Conservation (phyloP, 176 grass and related monocot species). For the Cenchrus fungigraminus region DNA sequence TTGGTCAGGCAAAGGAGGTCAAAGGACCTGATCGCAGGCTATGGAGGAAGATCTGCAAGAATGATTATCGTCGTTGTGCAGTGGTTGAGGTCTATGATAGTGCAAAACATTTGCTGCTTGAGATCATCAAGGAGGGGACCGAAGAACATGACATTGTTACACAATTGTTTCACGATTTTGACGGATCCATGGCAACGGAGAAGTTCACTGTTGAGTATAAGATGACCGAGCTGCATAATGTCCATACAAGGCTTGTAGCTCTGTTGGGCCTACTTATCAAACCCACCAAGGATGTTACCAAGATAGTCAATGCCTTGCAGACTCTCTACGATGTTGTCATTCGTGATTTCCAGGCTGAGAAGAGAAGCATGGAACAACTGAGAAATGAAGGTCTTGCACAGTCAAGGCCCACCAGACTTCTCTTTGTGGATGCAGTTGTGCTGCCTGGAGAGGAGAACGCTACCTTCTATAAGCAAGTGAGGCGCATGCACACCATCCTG, state of each 20-base stretch:
- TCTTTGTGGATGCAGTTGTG: constrained; percentile 79
- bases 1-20: constrained; percentile 78
- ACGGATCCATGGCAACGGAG: constrained; percentile 61
- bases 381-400: constrained; percentile 75
- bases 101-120: constrained; percentile 72
- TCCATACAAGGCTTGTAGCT: constrained; percentile 65
- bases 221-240: constrained; percentile 58
- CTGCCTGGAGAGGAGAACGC: constrained; percentile 65
- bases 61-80: constrained; percentile 86
- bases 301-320: constrained; percentile 83
- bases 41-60: constrained; percentile 91
- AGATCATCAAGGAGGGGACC: constrained; percentile 65
- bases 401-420: constrained; percentile 51
- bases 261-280: constrained; percentile 62
- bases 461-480: constrained; percentile 79
- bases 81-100: constrained; percentile 92
- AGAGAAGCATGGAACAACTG: constrained; percentile 81
- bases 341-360: constrained; percentile 81
- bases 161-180: constrained; percentile 68
- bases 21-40: constrained; percentile 63
- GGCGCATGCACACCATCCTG: constrained; percentile 78
- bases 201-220: constrained; percentile 86
- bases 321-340: constrained; percentile 80
- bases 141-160: constrained; percentile 75
- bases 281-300: constrained; percentile 68